phyloP scores from a whole-genome alignment of 139 green algal genomes.

The Tetradesmus obliquus region DNA sequence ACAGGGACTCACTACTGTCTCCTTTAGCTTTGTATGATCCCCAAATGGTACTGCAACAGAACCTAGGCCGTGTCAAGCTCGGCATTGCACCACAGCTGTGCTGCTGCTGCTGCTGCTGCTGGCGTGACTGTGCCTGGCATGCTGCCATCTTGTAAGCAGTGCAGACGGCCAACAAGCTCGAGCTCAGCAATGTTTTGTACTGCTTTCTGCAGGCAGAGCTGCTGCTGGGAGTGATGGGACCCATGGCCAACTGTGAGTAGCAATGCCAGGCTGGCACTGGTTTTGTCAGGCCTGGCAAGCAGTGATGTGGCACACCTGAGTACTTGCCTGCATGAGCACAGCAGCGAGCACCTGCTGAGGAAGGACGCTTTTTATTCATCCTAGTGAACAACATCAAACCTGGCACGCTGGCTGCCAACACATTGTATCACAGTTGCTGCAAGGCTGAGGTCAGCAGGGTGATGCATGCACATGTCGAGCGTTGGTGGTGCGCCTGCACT shows the following conservation, averaged over 20 bases:
- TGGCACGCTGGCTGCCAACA: neutral
- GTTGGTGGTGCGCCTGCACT: neutral
- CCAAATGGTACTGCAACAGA: neutral
- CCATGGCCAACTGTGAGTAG: slow-evolving; percentile 27
- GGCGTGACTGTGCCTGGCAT: no score
- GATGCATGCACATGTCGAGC: neutral
- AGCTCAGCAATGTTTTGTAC: neutral
- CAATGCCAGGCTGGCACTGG: neutral
- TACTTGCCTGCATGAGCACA: no score
- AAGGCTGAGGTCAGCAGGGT: neutral
- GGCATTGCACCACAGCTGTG: neutral
- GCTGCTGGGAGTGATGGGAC: slow-evolving; percentile 14
- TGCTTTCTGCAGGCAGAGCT: slow-evolving; percentile 22
- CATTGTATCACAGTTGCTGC: neutral
- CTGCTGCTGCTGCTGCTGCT: neutral
- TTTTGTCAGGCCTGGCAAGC: neutral
- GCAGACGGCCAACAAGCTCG: neutral
- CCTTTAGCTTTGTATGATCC: neutral
- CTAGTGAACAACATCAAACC: no score
- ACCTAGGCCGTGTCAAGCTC: neutral
- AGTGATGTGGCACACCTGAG: no score
- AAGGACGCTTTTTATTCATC: no score
- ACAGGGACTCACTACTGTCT: neutral
- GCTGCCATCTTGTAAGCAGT: neutral
- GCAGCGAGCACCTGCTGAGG: neutral